phyloP scores from a whole-genome alignment of 2,329 filamentous ascomycete genomes.

The Torrubiella hemipterigena region DNA sequence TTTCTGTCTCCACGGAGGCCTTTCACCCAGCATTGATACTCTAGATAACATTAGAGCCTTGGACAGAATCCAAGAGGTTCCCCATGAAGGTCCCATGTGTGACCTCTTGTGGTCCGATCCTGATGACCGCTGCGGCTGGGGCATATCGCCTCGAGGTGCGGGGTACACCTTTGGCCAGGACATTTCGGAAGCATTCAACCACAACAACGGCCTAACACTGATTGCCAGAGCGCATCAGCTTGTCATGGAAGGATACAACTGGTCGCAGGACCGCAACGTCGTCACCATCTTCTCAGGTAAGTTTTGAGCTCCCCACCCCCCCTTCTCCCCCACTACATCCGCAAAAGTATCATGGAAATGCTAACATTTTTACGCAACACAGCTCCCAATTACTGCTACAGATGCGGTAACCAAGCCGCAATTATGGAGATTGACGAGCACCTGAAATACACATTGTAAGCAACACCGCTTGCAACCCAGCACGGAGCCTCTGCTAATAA shows the following conservation, averaged over 20 bases:
- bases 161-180: slow-evolving; percentile 95
- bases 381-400: slow-evolving; percentile 94
- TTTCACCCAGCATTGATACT: slow-evolving; percentile 92
- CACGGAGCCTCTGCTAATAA: slow-evolving; percentile 13
- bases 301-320: too few relatives aligned
- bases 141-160: slow-evolving; percentile 86
- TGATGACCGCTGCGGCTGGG: slow-evolving; percentile 92
- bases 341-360: background rate
- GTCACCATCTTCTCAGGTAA: slow-evolving; percentile 96
- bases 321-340: too few relatives aligned
- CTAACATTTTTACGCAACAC: slow-evolving; percentile 4
- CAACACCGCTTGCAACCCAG: slow-evolving; percentile 13
- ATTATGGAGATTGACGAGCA: slow-evolving; percentile 99
- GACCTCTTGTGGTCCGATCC: slow-evolving; percentile 97
- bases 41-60: slow-evolving; percentile 91
- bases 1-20: slow-evolving; percentile 93
- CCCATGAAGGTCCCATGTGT: slow-evolving; percentile 96
- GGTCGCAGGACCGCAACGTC: slow-evolving; percentile 96
- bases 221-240: slow-evolving; percentile 95
- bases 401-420: slow-evolving; percentile 97
- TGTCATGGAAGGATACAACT: slow-evolving; percentile 99
- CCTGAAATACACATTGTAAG: slow-evolving; percentile 98
- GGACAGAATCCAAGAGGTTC: slow-evolving; percentile 95
- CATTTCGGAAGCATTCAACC: slow-evolving; percentile 97
- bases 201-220: slow-evolving; percentile 93